These are phyloP conservation scores for Coemansia reversa DNA, from an alignment of 192 early-diverging fungal genomes.

Conservation along the genomic window DNA sequence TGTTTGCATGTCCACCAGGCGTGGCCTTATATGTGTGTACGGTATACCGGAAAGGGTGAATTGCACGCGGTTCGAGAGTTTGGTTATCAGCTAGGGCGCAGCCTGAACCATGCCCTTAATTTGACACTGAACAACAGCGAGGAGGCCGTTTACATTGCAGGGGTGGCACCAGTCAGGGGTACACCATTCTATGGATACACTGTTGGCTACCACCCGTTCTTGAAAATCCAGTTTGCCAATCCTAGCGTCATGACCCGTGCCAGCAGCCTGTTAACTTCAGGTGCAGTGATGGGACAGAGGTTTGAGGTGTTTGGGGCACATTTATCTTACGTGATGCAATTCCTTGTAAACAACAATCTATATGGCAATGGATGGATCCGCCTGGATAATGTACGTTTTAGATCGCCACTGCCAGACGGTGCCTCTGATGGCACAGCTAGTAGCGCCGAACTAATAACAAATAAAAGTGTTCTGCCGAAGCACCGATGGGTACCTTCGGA, in stretches of 20 bases:
- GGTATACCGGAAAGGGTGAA: slow-evolving; percentile 48
- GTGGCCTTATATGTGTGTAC: slow-evolving; percentile 79
- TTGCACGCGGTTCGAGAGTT: slow-evolving; percentile 25
- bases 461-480: slow-evolving; percentile 9
- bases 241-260: slow-evolving; percentile 60
- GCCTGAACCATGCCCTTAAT: slow-evolving; percentile 70
- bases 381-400: slow-evolving; percentile 46
- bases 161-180: slow-evolving; percentile 72
- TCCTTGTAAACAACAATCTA: slow-evolving; percentile 82
- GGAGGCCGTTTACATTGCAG: slow-evolving; percentile 54
- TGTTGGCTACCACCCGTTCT: slow-evolving; percentile 63
- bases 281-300: slow-evolving; percentile 66
- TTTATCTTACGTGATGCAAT: slow-evolving; percentile 79
- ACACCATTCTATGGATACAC: slow-evolving; percentile 89
- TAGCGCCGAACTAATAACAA: not conserved
- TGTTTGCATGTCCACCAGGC: slow-evolving; percentile 86
- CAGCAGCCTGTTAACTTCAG: slow-evolving; percentile 65
- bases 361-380: slow-evolving; percentile 84
- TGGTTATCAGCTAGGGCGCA: slow-evolving; percentile 35
- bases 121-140: slow-evolving; percentile 41
- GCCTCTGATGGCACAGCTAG: not conserved
- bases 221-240: slow-evolving; percentile 74
- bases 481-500: slow-evolving; percentile 35
- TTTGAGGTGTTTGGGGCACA: slow-evolving; percentile 83
- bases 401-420: slow-evolving; percentile 24